Conservation (phyloP, 2,329 filamentous ascomycete species). For the Ceratocystis harringtonii region DNA sequence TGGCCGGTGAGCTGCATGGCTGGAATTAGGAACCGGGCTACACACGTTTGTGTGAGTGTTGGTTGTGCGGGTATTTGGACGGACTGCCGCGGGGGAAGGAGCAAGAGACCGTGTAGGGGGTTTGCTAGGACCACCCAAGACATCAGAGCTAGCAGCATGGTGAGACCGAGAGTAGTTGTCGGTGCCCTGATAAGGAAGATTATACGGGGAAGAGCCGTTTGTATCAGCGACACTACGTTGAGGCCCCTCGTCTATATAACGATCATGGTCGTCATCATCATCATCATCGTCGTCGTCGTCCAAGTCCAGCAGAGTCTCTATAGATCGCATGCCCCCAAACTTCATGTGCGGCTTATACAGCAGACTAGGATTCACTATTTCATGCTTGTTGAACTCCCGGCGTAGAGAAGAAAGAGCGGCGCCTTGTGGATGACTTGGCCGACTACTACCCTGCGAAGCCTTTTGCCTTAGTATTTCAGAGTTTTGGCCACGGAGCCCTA, state of each 20-base stretch:
- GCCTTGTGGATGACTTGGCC: constrained; percentile 3
- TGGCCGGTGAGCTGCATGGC: constrained; percentile 4
- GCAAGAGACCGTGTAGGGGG: neutral
- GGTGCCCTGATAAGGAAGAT: neutral
- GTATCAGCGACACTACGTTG: constrained; percentile 4
- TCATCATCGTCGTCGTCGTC: constrained; percentile 11
- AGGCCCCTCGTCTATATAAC: constrained; percentile 1
- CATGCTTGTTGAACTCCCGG: constrained; percentile 15
- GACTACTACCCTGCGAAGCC: constrained; percentile 9
- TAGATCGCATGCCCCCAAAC: constrained; percentile 9
- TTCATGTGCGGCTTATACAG: constrained; percentile 1
- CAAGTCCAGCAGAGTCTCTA: constrained; percentile 10
- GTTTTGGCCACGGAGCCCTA: constrained; percentile 3
- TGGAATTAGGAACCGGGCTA: constrained; percentile 3
- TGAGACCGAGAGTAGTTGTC: constrained; percentile 9
- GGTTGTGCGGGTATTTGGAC: constrained; percentile 7
- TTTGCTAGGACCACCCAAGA: neutral
- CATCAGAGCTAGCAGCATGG: constrained; percentile 9
- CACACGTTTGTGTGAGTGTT: constrained; percentile 2
- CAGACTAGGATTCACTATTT: neutral
- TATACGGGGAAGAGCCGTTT: constrained; percentile 2
- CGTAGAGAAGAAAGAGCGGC: constrained; percentile 11
- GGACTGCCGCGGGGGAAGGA: neutral
- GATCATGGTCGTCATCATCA: neutral
- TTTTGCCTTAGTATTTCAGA: constrained; percentile 6